These are phyloP conservation scores for Teratosphaeria epicoccoides DNA, from an alignment of 2,329 filamentous ascomycete genomes.

Conservation along the genomic window DNA sequence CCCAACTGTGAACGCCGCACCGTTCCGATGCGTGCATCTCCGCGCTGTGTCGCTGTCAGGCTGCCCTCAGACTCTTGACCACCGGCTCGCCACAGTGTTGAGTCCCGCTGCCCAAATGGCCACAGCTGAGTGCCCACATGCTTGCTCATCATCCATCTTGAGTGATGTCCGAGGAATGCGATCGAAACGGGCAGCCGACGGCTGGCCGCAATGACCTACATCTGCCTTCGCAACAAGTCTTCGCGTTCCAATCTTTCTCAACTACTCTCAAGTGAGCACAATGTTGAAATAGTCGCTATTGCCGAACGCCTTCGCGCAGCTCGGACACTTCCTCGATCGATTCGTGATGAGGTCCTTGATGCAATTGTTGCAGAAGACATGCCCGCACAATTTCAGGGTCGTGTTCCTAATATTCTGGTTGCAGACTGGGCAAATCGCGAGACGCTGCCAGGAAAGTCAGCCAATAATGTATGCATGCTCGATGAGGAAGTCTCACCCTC, in stretches of 20 bases:
- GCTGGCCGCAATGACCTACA: too few relatives aligned
- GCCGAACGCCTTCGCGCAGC: constrained; percentile 85
- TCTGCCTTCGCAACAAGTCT: too few relatives aligned
- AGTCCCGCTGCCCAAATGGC: neutral
- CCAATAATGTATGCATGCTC: neutral
- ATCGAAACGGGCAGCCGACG: too few relatives aligned
- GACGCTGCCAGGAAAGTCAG: constrained; percentile 39
- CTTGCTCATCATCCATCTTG: neutral
- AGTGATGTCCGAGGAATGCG: too few relatives aligned
- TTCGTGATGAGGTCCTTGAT: constrained; percentile 82
- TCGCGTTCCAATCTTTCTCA: neutral
- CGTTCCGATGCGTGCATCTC: neutral
- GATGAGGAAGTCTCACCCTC: constrained; percentile 51
- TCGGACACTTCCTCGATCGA: constrained; percentile 88
- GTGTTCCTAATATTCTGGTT: constrained; percentile 91
- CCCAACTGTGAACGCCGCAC: neutral
- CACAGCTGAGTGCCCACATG: neutral
- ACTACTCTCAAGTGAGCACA: constrained; percentile 18
- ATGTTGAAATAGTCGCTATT: constrained; percentile 73
- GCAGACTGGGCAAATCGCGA: constrained; percentile 86
- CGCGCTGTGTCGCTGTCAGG: neutral
- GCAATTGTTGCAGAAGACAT: constrained; percentile 85
- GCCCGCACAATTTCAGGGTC: constrained; percentile 83
- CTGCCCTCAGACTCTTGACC: neutral
- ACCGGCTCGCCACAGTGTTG: neutral